Base-by-base conservation (phyloP, 805 yeast genomes). In the Ogataea trehaloabstinens region DNA sequence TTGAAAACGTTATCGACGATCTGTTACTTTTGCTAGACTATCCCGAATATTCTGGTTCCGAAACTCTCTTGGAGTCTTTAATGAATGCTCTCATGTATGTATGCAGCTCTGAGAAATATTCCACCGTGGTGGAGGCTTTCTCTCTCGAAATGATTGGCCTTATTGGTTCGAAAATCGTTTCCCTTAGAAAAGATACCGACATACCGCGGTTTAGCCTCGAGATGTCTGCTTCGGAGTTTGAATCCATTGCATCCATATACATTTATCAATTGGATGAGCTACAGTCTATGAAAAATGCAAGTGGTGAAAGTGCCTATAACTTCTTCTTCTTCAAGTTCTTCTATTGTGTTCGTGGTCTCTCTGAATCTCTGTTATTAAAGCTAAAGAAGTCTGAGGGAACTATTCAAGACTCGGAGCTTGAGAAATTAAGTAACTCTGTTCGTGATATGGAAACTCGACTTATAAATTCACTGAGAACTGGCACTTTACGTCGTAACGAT, bases 21-120 rank as follows among this genome's bases (percentile, higher is more conserved):
- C 58, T 85, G 16, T 41, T 78, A 6, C 44, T 53, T 0, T 56
- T 84, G 38, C 50, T 84, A 7, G 56, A 63, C 2, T 58, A 58
- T 6, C 85, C 88, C 0, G 81, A 78, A 38, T 86, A 82, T 77
- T 68, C 87, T 0, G 76, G 76, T 0, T 69, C 81, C 1, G 85
- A 77, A 42, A 47, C 66, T 0, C 47, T 84, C 12, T 56, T 84
- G 5, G 54, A 52, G 6, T 64, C 78, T 1, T 38, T 81, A 2
- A 60, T 73, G 51, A 68, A 63, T 28, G 61, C 70, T 5, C 52
- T 81, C 17, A 52, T 79, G 35, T 48, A 46, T 16, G 53, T 67
- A 1, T 63, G 71, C 42, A 62, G 55, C 49, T 65, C 68, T 2
- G 69, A 68, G 10, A 61, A 59, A 20, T 62, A 66, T 31, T 34